phyloP scores from a whole-genome alignment of 805 yeast genomes.

The Tetrapisispora namnaoensis region DNA sequence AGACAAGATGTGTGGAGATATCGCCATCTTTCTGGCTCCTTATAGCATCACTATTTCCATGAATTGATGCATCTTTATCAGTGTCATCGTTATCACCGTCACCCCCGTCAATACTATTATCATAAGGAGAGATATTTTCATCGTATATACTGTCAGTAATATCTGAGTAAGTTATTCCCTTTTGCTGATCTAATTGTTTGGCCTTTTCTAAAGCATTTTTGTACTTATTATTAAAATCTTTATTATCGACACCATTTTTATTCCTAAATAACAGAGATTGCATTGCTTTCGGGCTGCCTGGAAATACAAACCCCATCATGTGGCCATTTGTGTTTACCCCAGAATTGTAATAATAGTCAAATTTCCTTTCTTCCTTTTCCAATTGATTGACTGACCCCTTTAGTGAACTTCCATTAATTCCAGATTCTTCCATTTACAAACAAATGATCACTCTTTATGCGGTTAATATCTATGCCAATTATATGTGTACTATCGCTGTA shows the following conservation, averaged over 20 bases:
- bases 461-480: too few species aligned
- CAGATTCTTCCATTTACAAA: not conserved
- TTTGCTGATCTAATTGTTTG: constrained; percentile 1
- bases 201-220: constrained; percentile 1
- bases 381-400: not conserved
- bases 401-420: not conserved
- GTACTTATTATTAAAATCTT: not conserved
- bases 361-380: constrained; percentile 1
- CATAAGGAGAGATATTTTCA: not conserved
- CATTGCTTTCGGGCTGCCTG: constrained; percentile 2
- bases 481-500: too few species aligned
- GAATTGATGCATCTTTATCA: too few species aligned
- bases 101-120: not conserved
- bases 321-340: not conserved
- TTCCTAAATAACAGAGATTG: constrained; percentile 1
- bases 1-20: not conserved
- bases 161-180: not conserved
- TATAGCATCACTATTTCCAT: not conserved
- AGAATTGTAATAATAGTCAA: not conserved
- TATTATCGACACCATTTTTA: not conserved
- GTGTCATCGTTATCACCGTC: too few species aligned
- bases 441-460: too few species aligned
- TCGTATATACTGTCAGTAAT: not conserved
- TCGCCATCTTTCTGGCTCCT: not conserved
- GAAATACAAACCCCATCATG: not conserved